Evolutionary conservation across 2,329 filamentous ascomycete species (phyloP).

Genomic region (Sarocladium oryzae): DNA sequence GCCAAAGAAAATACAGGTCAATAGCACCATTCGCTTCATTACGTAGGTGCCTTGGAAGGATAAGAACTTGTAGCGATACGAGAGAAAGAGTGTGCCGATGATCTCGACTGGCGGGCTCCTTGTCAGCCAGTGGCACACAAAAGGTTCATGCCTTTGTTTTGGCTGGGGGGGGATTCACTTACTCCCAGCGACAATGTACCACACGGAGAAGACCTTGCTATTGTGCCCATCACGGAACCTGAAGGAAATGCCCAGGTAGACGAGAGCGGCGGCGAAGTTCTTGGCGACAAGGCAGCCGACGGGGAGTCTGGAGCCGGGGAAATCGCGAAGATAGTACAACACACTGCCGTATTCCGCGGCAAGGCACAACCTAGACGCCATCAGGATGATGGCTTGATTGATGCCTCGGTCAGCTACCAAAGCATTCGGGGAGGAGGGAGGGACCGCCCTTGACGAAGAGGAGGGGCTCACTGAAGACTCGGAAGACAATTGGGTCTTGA

Average conservation of each 20-base stretch:
- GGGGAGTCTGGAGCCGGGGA: slow-evolving; percentile 27
- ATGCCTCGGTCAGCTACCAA: background rate
- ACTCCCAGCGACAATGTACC: slow-evolving; percentile 46
- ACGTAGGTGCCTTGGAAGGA: slow-evolving; percentile 57
- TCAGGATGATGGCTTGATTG: slow-evolving; percentile 35
- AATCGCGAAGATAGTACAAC: slow-evolving; percentile 35
- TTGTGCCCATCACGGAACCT: slow-evolving; percentile 25
- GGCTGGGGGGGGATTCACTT: background rate
- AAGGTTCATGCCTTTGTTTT: too few relatives aligned
- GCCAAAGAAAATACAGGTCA: slow-evolving; percentile 61
- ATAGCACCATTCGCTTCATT: slow-evolving; percentile 55
- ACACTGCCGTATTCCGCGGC: slow-evolving; percentile 46
- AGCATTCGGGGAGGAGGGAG: background rate
- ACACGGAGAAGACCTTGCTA: slow-evolving; percentile 30
- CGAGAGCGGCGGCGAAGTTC: slow-evolving; percentile 27
- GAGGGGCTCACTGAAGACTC: slow-evolving; percentile 34
- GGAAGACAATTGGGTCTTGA: slow-evolving; percentile 32
- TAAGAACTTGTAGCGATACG: slow-evolving; percentile 47
- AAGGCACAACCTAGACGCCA: slow-evolving; percentile 46
- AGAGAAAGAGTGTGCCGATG: slow-evolving; percentile 43
- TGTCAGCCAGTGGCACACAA: background rate
- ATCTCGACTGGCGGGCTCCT: slow-evolving; percentile 35
- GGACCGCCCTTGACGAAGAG: too few relatives aligned
- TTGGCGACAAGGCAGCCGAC: slow-evolving; percentile 29
- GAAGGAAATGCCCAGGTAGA: slow-evolving; percentile 37